Conservation (phyloP, 2,329 filamentous ascomycete species). For the Chaetothyriales sp. region DNA sequence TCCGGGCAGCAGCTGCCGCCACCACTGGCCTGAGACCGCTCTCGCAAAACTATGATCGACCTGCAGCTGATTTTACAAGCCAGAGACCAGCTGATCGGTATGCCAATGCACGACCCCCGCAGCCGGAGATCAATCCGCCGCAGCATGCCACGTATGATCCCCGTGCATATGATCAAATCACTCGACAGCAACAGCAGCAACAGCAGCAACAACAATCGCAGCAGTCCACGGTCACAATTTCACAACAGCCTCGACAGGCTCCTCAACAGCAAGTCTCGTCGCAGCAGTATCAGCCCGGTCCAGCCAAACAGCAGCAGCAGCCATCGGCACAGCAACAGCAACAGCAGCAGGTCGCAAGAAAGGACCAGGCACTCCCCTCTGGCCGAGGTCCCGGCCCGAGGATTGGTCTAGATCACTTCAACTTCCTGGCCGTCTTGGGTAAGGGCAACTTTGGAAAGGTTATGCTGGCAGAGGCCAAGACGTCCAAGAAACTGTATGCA, state of each 20-base stretch:
- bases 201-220: conserved; percentile 19
- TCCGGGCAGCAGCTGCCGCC: conserved; percentile 31
- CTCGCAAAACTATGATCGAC: conserved; percentile 31
- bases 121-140: conserved; percentile 22
- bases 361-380: conserved; percentile 14
- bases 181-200: conserved; percentile 16
- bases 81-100: conserved; percentile 20
- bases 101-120: conserved; percentile 22
- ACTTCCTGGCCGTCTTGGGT: conserved; percentile 92
- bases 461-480: conserved; percentile 97
- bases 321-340: conserved; percentile 10
- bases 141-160: conserved; percentile 33
- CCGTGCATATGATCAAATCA: conserved; percentile 26
- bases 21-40: conserved; percentile 31
- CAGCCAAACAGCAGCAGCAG: conserved; percentile 21
- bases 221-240: conserved; percentile 5
- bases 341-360: conserved; percentile 16
- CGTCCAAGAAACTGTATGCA: conserved; percentile 77
- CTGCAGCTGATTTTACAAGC: conserved; percentile 29
- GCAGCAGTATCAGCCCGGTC: conserved; percentile 31
- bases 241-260: conserved; percentile 4
- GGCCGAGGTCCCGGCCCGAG: conserved; percentile 33
- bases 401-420: conserved; percentile 96
- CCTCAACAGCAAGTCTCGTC: conserved; percentile 16
- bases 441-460: conserved; percentile 99